A percentile compares a stretch with the other conserved stretches of the same genome.
Evolutionary conservation across 2,329 filamentous ascomycete species (phyloP).

Genomic region (Macrophomina tecta): DNA sequence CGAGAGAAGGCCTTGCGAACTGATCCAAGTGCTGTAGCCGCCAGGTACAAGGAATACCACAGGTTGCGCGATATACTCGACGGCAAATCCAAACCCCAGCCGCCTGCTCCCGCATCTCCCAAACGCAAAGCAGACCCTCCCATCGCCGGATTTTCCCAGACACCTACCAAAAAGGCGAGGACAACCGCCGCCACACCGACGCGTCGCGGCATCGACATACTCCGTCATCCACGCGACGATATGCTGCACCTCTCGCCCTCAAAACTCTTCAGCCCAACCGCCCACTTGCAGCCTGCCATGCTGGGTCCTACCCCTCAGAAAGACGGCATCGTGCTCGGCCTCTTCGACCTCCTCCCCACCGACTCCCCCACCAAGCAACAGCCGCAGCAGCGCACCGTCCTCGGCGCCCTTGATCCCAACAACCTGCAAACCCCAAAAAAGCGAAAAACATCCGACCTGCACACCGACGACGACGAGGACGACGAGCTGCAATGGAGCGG

Average conservation of each 20-base stretch:
- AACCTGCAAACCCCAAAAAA: constrained; percentile 46
- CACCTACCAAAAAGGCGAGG: constrained; percentile 39
- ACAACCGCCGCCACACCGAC: constrained; percentile 32
- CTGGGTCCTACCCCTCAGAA: constrained; percentile 82
- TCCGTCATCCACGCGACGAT: not conserved
- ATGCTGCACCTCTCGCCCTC: constrained; percentile 58
- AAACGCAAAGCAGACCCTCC: constrained; percentile 35
- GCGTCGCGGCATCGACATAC: constrained; percentile 36
- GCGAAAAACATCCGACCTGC: constrained; percentile 15
- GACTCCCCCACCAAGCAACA: constrained; percentile 48
- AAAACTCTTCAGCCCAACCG: constrained; percentile 65
- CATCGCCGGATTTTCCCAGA: constrained; percentile 28
- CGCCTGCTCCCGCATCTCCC: constrained; percentile 40
- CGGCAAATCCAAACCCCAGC: constrained; percentile 38
- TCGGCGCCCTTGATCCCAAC: constrained; percentile 41
- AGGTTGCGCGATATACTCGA: constrained; percentile 56
- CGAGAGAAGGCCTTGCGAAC: constrained; percentile 18
- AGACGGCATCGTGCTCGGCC: constrained; percentile 75
- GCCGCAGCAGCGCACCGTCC: constrained; percentile 32
- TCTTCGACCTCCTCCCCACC: constrained; percentile 73
- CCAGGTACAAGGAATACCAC: constrained; percentile 80
- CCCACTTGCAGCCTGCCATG: constrained; percentile 1
- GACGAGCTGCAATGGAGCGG: constrained; percentile 40
- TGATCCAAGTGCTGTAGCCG: constrained; percentile 52
- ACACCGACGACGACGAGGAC: constrained; percentile 26